A percentile compares a stretch with the other conserved stretches of the same genome.
Evolutionary conservation across 208 protist genomes (phyloP).

Genomic region (Acanthamoeba sp.): DNA sequence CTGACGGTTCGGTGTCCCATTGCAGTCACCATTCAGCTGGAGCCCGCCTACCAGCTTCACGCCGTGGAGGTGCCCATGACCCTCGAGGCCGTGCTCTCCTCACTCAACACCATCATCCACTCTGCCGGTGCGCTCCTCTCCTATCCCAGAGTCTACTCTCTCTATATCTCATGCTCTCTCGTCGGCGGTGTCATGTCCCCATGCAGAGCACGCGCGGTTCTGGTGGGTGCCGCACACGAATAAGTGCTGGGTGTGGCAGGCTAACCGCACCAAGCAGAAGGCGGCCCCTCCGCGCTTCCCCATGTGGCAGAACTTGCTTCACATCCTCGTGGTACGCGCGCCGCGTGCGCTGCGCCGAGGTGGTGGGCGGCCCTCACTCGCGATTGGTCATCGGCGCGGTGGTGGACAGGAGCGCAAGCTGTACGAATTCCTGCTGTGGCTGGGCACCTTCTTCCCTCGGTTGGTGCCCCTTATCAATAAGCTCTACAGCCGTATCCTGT

Average conservation of each 20-base stretch:
- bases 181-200: not conserved
- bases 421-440: conserved; percentile 74
- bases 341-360: no score
- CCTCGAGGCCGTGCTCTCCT: conserved; percentile 31
- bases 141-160: no score
- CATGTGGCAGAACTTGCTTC: not conserved
- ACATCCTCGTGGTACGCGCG: conserved; percentile 24
- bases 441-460: conserved; percentile 59
- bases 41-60: conserved; percentile 64
- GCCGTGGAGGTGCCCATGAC: conserved; percentile 61
- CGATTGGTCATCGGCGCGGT: not conserved
- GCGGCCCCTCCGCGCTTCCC: not conserved
- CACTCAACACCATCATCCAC: conserved; percentile 22
- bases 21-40: conserved; percentile 70
- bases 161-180: not conserved
- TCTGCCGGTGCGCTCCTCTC: conserved; percentile 6
- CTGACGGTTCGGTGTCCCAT: not conserved
- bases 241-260: conserved; percentile 72
- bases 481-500: conserved; percentile 39
- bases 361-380: no score
- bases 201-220: conserved; percentile 66
- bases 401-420: conserved; percentile 37
- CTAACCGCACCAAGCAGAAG: conserved; percentile 60
- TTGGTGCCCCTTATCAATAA: conserved; percentile 70
- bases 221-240: conserved; percentile 79